Conservation (phyloP, 2,329 filamentous ascomycete species). For the Tolypocladium tundrense region DNA sequence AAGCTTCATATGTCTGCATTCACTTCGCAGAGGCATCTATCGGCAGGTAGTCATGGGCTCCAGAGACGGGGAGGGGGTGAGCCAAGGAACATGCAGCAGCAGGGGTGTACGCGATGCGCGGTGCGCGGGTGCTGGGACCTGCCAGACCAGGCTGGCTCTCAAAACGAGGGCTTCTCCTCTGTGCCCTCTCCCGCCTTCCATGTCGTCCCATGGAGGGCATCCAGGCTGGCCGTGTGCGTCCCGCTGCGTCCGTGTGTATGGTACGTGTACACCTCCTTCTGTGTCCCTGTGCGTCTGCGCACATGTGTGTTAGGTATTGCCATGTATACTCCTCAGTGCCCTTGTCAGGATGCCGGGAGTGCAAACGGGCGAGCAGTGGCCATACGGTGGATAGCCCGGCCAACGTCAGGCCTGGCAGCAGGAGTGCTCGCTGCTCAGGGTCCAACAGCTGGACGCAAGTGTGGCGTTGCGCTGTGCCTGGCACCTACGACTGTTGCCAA, state of each 20-base stretch:
- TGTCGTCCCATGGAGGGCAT: not conserved
- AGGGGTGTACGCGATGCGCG: not conserved
- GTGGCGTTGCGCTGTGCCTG: not conserved
- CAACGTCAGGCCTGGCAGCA: not conserved
- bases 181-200: not conserved
- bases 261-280: constrained; percentile 6
- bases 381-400: not conserved
- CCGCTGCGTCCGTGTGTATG: constrained; percentile 13
- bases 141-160: not conserved
- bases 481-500: not conserved
- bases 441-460: not conserved
- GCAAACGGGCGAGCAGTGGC: not conserved
- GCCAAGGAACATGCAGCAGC: not conserved
- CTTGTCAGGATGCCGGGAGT: not conserved
- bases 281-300: constrained; percentile 3
- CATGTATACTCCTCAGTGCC: constrained; percentile 1
- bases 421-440: not conserved
- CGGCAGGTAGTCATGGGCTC: not conserved
- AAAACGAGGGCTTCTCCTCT: not conserved
- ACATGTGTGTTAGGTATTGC: constrained; percentile 5
- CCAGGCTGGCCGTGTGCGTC: constrained; percentile 7
- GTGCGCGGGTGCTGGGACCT: not conserved
- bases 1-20: not conserved
- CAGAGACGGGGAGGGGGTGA: not conserved
- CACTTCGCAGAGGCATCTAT: not conserved